Base-by-base conservation (phyloP, 2,329 filamentous ascomycete species). In the Cercospora janseana region DNA sequence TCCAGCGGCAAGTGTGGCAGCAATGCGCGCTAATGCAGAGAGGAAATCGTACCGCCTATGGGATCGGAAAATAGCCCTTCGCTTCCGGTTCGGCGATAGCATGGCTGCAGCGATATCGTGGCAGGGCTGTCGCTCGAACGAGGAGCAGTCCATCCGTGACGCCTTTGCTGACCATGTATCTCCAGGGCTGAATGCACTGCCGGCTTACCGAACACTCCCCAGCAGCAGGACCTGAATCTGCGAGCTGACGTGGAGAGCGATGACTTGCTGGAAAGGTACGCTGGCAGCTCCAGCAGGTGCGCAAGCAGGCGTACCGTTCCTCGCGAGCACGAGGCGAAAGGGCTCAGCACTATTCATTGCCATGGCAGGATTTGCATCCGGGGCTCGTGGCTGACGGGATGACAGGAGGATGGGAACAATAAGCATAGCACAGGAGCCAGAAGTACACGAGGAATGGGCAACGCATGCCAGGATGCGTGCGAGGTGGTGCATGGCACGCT, bases 1-100 rank as follows among this genome's bases (percentile, higher is more conserved):
- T 29, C 18, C 24, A 16, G 6, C 24, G 46, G 38, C 31, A 43
- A 23, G 18, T 48, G 45, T 52, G 44, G 49, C 49, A 43, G 29
- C 20, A 15, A 38, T 21, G 21, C 37, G 35, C 51, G 51, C 51
- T 53, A 53, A 49, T 53, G 51, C 51, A 49, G n/a, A 21, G 27
- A 13, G 26, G 16, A 44, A 48, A 35, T 48, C 38, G 44, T 29
- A 32, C 42, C 35, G 35, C 16, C 41, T 32, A 20, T 18, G 37
- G 37, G 28, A 13, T 43, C 51, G 46, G 37, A 46, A 49, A 53
- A 49, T 43, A 49, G 46, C 37, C 20, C 29, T n/a, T 40, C 44
- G 32, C 34, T 47, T 47, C 29, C 32, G 16, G 16, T 28, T 26
- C 10, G 44, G 34, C 13, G 32, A 26, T 37, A 29, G 32, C 21